Percentiles rank a stretch among this genome's conserved stretches.
These are phyloP conservation scores for Tanacetum coccineum DNA, from an alignment of 129 eudicot genomes.

Conservation along the genomic window DNA sequence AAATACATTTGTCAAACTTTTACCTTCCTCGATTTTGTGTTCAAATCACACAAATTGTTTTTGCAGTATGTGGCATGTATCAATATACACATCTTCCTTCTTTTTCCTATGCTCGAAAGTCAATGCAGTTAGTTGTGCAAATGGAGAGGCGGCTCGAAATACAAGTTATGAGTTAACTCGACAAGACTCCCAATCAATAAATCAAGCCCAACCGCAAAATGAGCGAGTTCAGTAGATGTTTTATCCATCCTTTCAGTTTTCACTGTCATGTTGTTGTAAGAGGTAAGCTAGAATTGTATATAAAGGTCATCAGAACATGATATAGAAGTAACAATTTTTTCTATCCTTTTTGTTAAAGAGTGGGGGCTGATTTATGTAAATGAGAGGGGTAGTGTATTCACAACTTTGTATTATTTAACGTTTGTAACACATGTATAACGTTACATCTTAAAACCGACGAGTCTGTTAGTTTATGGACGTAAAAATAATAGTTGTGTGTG, in stretches of 20 bases:
- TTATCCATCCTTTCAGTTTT: neutral
- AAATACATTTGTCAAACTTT: conserved; percentile 14
- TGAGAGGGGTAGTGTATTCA: conserved; percentile 16
- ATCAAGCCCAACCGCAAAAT: conserved; percentile 25
- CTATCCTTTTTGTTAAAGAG: neutral
- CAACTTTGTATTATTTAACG: conserved; percentile 18
- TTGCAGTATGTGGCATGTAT: conserved; percentile 81
- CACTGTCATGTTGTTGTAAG: conserved; percentile 15
- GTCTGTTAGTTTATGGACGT: no score
- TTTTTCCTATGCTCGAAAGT: conserved; percentile 71
- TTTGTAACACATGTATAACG: neutral
- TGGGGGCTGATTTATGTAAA: conserved; percentile 13
- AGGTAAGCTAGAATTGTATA: conserved; percentile 28
- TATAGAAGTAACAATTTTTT: conserved; percentile 1
- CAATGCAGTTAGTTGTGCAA: conserved; percentile 28
- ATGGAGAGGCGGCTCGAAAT: conserved; percentile 30
- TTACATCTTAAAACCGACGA: no score
- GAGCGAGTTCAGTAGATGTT: conserved; percentile 18
- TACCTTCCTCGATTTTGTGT: conserved; percentile 15
- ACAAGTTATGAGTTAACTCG: conserved; percentile 60
- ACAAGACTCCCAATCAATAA: conserved; percentile 51
- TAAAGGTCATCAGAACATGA: conserved; percentile 13
- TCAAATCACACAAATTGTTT: neutral
- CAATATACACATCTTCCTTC: conserved; percentile 68
- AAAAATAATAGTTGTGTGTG: no score